Base-by-base conservation (phyloP, 495 filamentous ascomycete genomes). In the Astrocystis sublimbata region DNA sequence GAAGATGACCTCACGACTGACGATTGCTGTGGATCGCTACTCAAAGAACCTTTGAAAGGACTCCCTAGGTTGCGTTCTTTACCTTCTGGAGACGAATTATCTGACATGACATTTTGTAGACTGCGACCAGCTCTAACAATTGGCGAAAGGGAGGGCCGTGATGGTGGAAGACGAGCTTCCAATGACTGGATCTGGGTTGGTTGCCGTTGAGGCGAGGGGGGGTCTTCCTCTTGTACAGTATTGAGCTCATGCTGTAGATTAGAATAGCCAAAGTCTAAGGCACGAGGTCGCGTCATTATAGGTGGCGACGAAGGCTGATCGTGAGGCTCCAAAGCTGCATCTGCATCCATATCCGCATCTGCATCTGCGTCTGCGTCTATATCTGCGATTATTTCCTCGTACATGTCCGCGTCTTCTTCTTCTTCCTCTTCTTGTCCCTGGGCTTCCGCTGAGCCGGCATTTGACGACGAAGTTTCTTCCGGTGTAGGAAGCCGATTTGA, bases 391-490 rank as follows among this genome's bases (percentile, higher is more conserved):
- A n/a, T n/a, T n/a, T n/a, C n/a, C n/a, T n/a, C n/a, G n/a, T n/a
- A n/a, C n/a, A n/a, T n/a, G n/a, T n/a, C n/a, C n/a, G n/a, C n/a
- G n/a, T n/a, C n/a, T n/a, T n/a, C n/a, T n/a, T n/a, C n/a, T n/a
- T n/a, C n/a, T n/a, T n/a, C n/a, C n/a, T n/a, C n/a, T n/a, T n/a
- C n/a, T 30, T 69, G 65, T 42, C 63, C 62, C 21, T 47, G 64
- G 0, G 61, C 54, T 51, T 57, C 62, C 58, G 58, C 65, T 45
- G 65, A 63, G 53, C 71, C 73, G 17, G 64, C 71, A 61, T 74
- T 68, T 28, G 81, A 81, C 35, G 81, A 83, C 52, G 81, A 79
- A 33, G 81, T 83, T 68, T 83, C 78, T 52, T 83, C 82, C 50
- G 81, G 82, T 43, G 81, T 85, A 68, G 77, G 75, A 63, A 83